phyloP scores from a whole-genome alignment of 768 basidiomycete species.

The Coprinopsis sp. region DNA sequence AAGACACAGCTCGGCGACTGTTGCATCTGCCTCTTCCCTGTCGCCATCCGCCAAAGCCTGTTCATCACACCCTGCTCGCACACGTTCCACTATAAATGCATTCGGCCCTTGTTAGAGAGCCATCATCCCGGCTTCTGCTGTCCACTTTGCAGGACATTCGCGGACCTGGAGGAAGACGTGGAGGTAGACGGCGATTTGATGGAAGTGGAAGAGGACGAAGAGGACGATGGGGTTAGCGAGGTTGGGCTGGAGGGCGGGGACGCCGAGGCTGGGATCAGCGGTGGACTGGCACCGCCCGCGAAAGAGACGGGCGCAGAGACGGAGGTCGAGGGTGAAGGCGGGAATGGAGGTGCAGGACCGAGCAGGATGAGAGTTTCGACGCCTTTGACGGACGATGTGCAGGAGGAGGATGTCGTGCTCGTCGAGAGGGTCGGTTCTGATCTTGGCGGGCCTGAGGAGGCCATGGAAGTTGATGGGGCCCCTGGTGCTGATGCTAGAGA shows the following conservation, averaged over 20 bases:
- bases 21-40: slow-evolving; percentile 89
- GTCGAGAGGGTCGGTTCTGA: slow-evolving; percentile 2
- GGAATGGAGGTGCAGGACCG: not conserved
- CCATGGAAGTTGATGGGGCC: slow-evolving; percentile 2
- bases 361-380: slow-evolving; percentile 14
- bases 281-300: slow-evolving; percentile 16
- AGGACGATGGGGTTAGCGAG: slow-evolving; percentile 12
- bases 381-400: slow-evolving; percentile 15
- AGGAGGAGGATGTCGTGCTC: slow-evolving; percentile 11
- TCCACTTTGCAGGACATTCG: slow-evolving; percentile 91
- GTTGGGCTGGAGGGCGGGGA: slow-evolving; percentile 11
- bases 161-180: slow-evolving; percentile 93
- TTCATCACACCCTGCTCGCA: slow-evolving; percentile 99
- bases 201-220: slow-evolving; percentile 21
- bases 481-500: slow-evolving; percentile 13
- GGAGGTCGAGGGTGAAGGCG: slow-evolving; percentile 33
- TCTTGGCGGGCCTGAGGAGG: not conserved
- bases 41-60: slow-evolving; percentile 90
- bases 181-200: slow-evolving; percentile 47
- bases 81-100: slow-evolving; percentile 95
- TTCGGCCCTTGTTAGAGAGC: slow-evolving; percentile 81
- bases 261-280: slow-evolving; percentile 11
- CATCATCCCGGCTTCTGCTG: slow-evolving; percentile 94
- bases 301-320: slow-evolving; percentile 32
- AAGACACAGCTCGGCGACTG: slow-evolving; percentile 57